Evolutionary conservation across 805 yeast genomes (phyloP), one percentile per base, ranked within the genome.

Genomic region (Candida ficus): DNA sequence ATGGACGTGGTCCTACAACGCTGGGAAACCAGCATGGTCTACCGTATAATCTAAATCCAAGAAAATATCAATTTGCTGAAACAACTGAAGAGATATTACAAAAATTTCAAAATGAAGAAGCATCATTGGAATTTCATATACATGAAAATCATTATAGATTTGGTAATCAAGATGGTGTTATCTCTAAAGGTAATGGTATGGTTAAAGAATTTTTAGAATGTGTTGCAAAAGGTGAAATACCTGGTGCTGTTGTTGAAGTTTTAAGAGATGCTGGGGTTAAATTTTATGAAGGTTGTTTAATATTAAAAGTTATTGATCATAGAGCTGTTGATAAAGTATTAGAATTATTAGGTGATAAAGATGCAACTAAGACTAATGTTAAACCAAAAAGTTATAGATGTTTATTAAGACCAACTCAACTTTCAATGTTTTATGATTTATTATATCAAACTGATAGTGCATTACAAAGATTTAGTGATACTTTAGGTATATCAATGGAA

Each of bases 131-230:
- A 48, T 81, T 91, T 53, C 97, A 91, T 55, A 88, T 91, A 19
- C 90, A 86, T 62, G 93, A 88, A 52, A 88, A 87, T 42, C 95
- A 90, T 62, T 91, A 80, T 60, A 75, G 95, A 45, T 90, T 91
- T 66, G 95, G 95, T 47, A 86, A 85, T 48, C 91, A 84, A 38
- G 97, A 90, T 52, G 88, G 95, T 7, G 75, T 85, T 36, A 83
- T 93, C 30, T 89, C 95, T 7, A 83, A 83, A 55, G 75, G 75
- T 52, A 84, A 86, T 45, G 83, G 87, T 13, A 75, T 85, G 57
- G 76, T 87, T 37, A 83, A 81, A 57, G 85, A 81, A 47, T 93
- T 93, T 53, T 64, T 91, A 45, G 79, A 81, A 48, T 84, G 80
- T 54, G 83, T 91, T 10, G 81, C 89, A 13, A 68, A 76, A 41